Percentiles rank a stretch among this genome's conserved stretches.
Conservation (phyloP, 2,329 filamentous ascomycete species). For the Gaeumannomyces sp. region DNA sequence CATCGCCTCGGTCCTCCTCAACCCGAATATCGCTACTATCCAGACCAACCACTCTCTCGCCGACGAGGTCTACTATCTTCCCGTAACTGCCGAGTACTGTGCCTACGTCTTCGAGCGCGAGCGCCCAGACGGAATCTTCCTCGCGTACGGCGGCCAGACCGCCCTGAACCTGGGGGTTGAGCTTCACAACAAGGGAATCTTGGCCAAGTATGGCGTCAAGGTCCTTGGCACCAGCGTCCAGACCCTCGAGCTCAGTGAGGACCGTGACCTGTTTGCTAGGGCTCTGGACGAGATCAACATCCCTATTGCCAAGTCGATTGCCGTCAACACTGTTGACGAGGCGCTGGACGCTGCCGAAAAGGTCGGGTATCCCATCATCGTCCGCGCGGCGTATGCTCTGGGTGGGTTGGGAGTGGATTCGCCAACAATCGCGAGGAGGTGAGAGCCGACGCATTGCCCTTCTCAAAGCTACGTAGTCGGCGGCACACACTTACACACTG, state of each 20-base stretch:
- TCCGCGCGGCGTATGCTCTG: conserved; percentile 92
- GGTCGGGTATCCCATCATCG: conserved; percentile 95
- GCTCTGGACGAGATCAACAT: conserved; percentile 96
- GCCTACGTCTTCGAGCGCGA: conserved; percentile 96
- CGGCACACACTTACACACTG: background rate
- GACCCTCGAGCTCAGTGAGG: conserved; percentile 90
- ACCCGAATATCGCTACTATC: conserved; percentile 97
- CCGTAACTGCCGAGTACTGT: conserved; percentile 96
- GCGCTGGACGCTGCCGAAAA: conserved; percentile 79
- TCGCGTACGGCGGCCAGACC: conserved; percentile 96
- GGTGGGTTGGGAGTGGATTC: conserved; percentile 96
- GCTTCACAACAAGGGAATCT: conserved; percentile 93
- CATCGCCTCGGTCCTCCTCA: conserved; percentile 86
- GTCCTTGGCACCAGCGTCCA: conserved; percentile 92
- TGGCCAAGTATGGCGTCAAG: conserved; percentile 91
- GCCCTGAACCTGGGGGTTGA: conserved; percentile 93
- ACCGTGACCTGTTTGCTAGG: conserved; percentile 92
- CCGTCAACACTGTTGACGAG: conserved; percentile 85
- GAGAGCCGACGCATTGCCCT: conserved; percentile 38
- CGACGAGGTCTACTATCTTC: conserved; percentile 97
- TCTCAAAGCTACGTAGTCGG: background rate
- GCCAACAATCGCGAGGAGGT: conserved; percentile 92
- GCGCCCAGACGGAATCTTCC: conserved; percentile 91
- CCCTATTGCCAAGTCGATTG: conserved; percentile 93
- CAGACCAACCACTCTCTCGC: conserved; percentile 94